Base-by-base conservation (phyloP, 208 protist species). In the Borovskyia barvae region DNA sequence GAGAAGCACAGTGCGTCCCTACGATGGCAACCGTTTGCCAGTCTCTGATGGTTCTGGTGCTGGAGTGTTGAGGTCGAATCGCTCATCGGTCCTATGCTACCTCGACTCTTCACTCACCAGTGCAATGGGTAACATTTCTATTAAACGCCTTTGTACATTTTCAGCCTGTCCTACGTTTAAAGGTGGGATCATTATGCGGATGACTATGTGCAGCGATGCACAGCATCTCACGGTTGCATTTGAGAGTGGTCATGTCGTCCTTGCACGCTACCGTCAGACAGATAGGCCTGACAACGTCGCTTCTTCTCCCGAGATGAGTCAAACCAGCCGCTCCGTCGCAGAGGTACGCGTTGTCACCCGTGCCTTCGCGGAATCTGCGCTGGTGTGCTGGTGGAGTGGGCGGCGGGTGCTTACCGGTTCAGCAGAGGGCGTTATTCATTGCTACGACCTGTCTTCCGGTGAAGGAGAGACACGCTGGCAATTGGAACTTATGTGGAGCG, bases 191-290 rank as follows among this genome's bases (percentile, higher is more conserved):
- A 84, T 91, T n/a, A 91, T 94, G 87, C 71, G 74, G 24, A 63
- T 90, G 24, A 56, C 55, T n/a, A 74, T 80, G 43, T 69, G 73
- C 41, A 64, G 75, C 15, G 51, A 72, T 24, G 67, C 52, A n/a
- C 45, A 47, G 53, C 70, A 71, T 48, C n/a, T 81, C 17, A 37
- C 37, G 9, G 71, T 77, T n/a, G 62, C 64, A 22, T 89, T 94
- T 64, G 87, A 94, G 54, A 94, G 87, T 48, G 87, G 87, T 1
- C 83, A 94, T 57, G 52, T 93, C 14, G 50, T 75, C 3, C 64
- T 93, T 52, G 57, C 42, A 11, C 54, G 52, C 17, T 65, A 54
- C 52, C 60, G 54, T 19, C 2, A 1, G 12, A 28, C 20, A 11
- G 20, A 17, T 1, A 33, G 1, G 22, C 32, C 5, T 0, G 20